Evolutionary conservation across 2,329 filamentous ascomycete species (phyloP), one percentile per base, ranked within the genome.

Genomic region (Ceratocystis cacaofunesta): DNA sequence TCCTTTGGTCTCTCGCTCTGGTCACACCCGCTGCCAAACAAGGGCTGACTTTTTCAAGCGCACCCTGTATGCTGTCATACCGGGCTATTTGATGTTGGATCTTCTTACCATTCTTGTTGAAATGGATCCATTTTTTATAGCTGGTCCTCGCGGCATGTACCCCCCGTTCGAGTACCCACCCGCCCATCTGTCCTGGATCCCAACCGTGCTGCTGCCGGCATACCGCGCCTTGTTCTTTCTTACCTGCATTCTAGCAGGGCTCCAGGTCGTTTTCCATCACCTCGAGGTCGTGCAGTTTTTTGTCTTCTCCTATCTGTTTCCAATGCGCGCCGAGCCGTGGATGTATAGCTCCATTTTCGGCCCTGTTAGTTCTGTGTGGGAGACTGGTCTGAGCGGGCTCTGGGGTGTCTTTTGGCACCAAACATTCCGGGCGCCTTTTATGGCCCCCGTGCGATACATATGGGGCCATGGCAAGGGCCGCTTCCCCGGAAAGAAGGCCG

Each of bases 401-500:
- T 97, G 92, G 92, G 86, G 88, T 57, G 79, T 78, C 25, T 92
- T 85, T 80, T 96, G 92, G 92, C 92, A 97, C 74, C 92, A 96
- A 75, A 86, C 87, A 2, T 95, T 96, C 76, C 87, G 91, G 0
- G 81, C 85, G 65, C 84, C 83, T 1, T 91, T 92, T 71, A 75
- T 82, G 48, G 80, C 84, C 3, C 86, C 87, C 0, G 76, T 80
- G 0, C 74, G 73, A 1, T 82, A 77, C 70, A 70, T 87, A 65
- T 72, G 74, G 7, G 69, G 73, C 68, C 64, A 68, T 50, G 74
- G 78, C 19, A 72, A 78, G 69, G n/a, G 71, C 2, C 48, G 72
- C 3, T 62, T 66, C 22, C 66, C 63, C 3, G 66, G 66, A 3
- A 67, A 67, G 36, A n/a, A 68, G 66, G 12, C 70, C 64, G 71